Base-by-base conservation (phyloP, 495 filamentous ascomycete species). In the Mytilinidion resinicola region DNA sequence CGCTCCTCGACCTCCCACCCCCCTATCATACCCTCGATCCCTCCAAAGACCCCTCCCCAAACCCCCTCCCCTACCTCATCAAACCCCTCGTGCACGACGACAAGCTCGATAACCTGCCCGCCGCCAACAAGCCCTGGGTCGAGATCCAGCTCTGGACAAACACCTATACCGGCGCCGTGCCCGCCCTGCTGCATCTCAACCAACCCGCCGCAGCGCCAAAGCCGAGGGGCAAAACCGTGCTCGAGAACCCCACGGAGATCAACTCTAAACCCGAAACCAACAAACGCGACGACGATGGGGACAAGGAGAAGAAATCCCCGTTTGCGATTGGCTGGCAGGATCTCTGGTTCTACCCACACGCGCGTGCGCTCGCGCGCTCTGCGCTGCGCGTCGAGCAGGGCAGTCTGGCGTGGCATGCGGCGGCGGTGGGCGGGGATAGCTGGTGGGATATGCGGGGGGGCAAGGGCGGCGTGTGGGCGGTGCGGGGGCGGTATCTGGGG, bases 381-480 rank as follows among this genome's bases (percentile, higher is more conserved):
- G 55, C 61, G 54, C 44, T 67, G 43, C 64, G 80, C 47, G 72
- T 67, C 7, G 66, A 77, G 19, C 74, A 71, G 4, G 74, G 72
- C 5, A 72, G 73, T 9, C 69, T 74, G 14, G 76, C 74, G 0
- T 73, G 72, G 4, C 73, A 78, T 41, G 74, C 70, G 1, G 70
- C 78, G 0, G 70, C 75, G 4, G 67, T 73, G 1, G 80, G 77
- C 4, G 81, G 78, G 3, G 74, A 80, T 49, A 67, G 71, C 4
- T 78, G 74, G 77, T 79, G 80, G 78, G 77, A 82, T 60, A 65
- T 70, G 51, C 72, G 80, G 14, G 82, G 81, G 3, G 80, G 80
- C 0, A 72, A 73, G 20, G 82, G 80, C 1, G 83, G 83, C n/a
- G 69, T 81, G 15, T 86, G 83, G 82, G 83, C 81, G 1, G 79